phyloP scores from a whole-genome alignment of 352 stramenopile species.

The Phytophthora uliginosa region DNA sequence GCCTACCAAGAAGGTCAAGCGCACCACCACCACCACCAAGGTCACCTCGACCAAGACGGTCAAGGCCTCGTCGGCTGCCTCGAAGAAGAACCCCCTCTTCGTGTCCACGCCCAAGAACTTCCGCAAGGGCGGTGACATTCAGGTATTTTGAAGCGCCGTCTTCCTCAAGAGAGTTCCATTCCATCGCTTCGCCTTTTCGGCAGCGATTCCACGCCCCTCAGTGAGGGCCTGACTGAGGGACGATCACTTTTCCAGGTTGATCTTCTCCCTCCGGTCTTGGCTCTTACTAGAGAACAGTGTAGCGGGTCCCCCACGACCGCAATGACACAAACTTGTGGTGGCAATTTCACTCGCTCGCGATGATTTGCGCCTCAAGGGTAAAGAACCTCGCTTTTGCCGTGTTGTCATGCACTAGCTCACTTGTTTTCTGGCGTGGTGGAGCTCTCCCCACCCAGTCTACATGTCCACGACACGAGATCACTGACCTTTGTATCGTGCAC shows the following conservation, averaged over 20 bases:
- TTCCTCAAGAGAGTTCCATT: slow-evolving; percentile 16
- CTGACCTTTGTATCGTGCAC: slow-evolving; percentile 20
- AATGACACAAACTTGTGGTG: slow-evolving; percentile 95
- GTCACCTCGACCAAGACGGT: slow-evolving; percentile 71
- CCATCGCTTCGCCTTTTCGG: slow-evolving; percentile 21
- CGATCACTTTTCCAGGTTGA: not conserved
- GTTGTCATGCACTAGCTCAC: slow-evolving; percentile 44
- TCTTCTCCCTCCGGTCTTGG: not conserved
- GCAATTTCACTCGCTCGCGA: slow-evolving; percentile 57
- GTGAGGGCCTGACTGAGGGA: slow-evolving; percentile 8
- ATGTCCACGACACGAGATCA: slow-evolving; percentile 8
- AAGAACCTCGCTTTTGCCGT: slow-evolving; percentile 55
- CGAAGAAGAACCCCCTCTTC: slow-evolving; percentile 96
- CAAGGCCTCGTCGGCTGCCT: slow-evolving; percentile 70
- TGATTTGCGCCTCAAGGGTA: slow-evolving; percentile 81
- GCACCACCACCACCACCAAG: slow-evolving; percentile 75
- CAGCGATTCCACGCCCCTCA: slow-evolving; percentile 39
- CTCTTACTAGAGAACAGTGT: slow-evolving; percentile 57
- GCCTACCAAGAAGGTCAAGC: slow-evolving; percentile 92
- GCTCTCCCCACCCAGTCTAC: slow-evolving; percentile 16
- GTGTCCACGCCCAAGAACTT: slow-evolving; percentile 95
- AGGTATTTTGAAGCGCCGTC: slow-evolving; percentile 80
- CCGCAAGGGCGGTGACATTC: slow-evolving; percentile 97
- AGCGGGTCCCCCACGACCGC: slow-evolving; percentile 92
- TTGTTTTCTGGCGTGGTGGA: slow-evolving; percentile 25